Evolutionary conservation across 495 filamentous ascomycete species (phyloP), one percentile per base, ranked within the genome.

Genomic region (Penicilliopsis zonata): DNA sequence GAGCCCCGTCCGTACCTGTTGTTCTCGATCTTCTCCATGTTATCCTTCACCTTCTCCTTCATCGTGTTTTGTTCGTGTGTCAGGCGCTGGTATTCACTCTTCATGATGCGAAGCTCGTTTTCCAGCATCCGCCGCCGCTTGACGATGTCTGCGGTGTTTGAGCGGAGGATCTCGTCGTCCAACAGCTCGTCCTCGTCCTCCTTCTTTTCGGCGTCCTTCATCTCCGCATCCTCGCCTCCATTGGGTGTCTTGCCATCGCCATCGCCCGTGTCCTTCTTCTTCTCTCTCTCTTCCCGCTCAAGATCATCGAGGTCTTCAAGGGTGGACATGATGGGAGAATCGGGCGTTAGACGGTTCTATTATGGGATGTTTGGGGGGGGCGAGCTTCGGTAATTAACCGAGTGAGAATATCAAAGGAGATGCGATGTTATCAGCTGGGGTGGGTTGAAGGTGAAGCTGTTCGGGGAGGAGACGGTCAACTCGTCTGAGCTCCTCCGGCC

Each of bases 11-110:
- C 69, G 42, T 68, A 94, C 90, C 86, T 77, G 59, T 98, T 98
- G 56, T 98, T 98, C 37, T 93, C 87, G 38, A 98, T 96, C 74
- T 96, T 98, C 41, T 98, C 90, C 46, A 81, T 59, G 47, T 98
- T 98, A 51, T 98, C 90, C 70, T 95, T 96, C 53, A 96, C 94
- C 69, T 94, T 95, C 52, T 98, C 92, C 36, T 75, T 71, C 90
- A 96, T 98, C 37, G 79, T 73, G 33, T 76, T 72, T 65, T 93
- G 93, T 62, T 98, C 90, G 48, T 96, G 90, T 44, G 79, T 79
- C 66, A 98, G 69, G 46, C 90, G 78, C 57, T 94, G 85, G 50
- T 72, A 85, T 59, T 98, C 90, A 72, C 85, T 93, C 71, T 79
- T 88, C 90, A 96, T 96, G 57, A 98, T 94, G 36, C 90, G 75